A percentile compares a stretch with the other conserved stretches of the same genome.
phyloP scores from a whole-genome alignment of 768 basidiomycete genomes.

The Podaxis sp. region DNA sequence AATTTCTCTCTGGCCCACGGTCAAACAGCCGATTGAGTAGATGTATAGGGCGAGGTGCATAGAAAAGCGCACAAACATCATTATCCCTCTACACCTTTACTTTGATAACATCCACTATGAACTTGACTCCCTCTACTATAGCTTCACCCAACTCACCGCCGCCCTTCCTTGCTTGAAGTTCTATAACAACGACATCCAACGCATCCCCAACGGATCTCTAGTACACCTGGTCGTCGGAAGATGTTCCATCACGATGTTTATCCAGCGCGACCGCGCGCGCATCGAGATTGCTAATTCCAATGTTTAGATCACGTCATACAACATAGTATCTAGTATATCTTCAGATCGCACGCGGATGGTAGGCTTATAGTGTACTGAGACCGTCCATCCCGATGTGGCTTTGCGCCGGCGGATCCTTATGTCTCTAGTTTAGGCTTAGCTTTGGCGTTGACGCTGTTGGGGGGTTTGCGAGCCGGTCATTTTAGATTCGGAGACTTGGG shows the following conservation, averaged over 20 bases:
- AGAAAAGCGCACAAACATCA: not conserved
- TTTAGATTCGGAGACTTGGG: not conserved
- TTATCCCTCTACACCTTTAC: not conserved
- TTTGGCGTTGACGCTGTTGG: not conserved
- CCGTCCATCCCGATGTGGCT: not conserved
- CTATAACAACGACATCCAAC: not conserved
- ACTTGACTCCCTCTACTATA: not conserved
- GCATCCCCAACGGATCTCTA: not conserved
- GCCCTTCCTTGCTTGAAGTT: not conserved
- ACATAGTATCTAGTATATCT: not conserved
- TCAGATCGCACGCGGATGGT: not conserved
- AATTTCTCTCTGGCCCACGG: not conserved
- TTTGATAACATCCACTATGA: not conserved
- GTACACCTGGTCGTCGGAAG: not conserved
- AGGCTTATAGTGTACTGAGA: not conserved
- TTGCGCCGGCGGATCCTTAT: not conserved
- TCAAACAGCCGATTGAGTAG: not conserved
- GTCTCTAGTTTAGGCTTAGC: not conserved
- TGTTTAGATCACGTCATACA: not conserved
- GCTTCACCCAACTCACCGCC: not conserved
- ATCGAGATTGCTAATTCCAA: not conserved
- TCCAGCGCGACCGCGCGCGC: not conserved
- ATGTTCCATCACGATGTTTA: too few species aligned
- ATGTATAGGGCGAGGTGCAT: not conserved
- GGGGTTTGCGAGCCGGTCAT: not conserved